phyloP scores from a whole-genome alignment of 305 asterid genomes.

The Fraxinus floribunda region DNA sequence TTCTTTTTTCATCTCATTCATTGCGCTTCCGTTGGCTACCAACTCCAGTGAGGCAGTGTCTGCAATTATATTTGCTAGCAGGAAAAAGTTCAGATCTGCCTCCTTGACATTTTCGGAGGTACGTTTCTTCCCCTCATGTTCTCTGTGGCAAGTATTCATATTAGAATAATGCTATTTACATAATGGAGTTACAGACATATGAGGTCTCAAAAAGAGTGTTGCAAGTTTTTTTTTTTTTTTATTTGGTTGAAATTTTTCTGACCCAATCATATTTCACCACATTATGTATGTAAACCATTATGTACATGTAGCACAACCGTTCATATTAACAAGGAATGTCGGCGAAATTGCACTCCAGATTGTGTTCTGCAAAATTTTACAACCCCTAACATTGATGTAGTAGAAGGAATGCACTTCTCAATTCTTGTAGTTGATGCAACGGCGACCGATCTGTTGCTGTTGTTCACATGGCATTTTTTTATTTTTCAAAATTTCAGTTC shows the following conservation, averaged over 20 bases:
- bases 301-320: background rate
- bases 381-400: background rate
- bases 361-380: background rate
- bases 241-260: background rate
- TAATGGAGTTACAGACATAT: background rate
- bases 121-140: slow-evolving; percentile 5
- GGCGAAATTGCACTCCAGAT: background rate
- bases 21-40: slow-evolving; percentile 86
- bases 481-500: background rate
- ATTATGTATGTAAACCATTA: background rate
- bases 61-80: slow-evolving; percentile 79
- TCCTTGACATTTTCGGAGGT: slow-evolving; percentile 97
- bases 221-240: too few species aligned
- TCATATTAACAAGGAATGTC: background rate
- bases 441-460: background rate
- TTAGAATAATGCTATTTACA: background rate
- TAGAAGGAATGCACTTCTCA: background rate
- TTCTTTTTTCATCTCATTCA: slow-evolving; percentile 84
- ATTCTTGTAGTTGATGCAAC: background rate
- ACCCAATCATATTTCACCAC: background rate
- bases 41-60: slow-evolving; percentile 97
- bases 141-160: background rate
- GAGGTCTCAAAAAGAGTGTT: background rate
- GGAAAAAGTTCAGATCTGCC: slow-evolving; percentile 78
- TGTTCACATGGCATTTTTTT: background rate